A percentile compares a stretch with the other conserved stretches of the same genome.
Evolutionary conservation across 2,329 filamentous ascomycete species (phyloP).

Genomic region (Epichloe coenophiala): DNA sequence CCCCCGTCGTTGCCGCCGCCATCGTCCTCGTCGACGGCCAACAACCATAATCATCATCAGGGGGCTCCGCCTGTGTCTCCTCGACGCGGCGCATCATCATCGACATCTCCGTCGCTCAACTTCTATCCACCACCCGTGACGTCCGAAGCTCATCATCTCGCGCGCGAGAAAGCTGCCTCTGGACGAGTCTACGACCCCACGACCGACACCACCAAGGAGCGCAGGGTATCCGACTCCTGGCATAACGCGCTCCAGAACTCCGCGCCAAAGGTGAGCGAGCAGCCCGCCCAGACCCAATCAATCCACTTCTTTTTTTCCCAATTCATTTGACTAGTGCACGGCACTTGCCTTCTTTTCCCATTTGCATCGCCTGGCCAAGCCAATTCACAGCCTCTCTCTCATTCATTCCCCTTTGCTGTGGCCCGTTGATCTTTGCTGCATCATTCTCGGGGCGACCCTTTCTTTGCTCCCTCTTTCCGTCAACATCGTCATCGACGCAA

Average conservation of each 20-base stretch:
- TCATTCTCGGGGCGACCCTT: neutral
- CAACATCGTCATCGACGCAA: neutral
- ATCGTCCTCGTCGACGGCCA: conserved; percentile 11
- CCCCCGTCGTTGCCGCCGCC: conserved; percentile 19
- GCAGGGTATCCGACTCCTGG: conserved; percentile 34
- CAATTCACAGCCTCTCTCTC: neutral
- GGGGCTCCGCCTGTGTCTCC: conserved; percentile 24
- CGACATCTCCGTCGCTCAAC: conserved; percentile 14
- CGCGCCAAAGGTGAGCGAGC: conserved; percentile 32
- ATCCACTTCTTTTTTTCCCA: conserved; percentile 15
- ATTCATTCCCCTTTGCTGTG: neutral
- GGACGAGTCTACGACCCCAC: conserved; percentile 41
- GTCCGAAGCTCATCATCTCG: conserved; percentile 14
- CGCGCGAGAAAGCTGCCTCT: conserved; percentile 26
- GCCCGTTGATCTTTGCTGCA: neutral
- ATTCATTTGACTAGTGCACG: conserved; percentile 9
- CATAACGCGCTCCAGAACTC: conserved; percentile 28
- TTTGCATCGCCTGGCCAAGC: neutral
- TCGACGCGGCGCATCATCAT: conserved; percentile 23
- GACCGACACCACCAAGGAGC: conserved; percentile 35
- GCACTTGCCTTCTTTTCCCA: conserved; percentile 5
- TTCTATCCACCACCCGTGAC: conserved; percentile 3
- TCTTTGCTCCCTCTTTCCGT: neutral
- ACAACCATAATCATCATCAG: conserved; percentile 12
- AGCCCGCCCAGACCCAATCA: conserved; percentile 6